Evolutionary conservation across 2,329 filamentous ascomycete genomes (phyloP), one percentile per base, ranked within the genome.

Genomic region (Aspergillus carbonarius): DNA sequence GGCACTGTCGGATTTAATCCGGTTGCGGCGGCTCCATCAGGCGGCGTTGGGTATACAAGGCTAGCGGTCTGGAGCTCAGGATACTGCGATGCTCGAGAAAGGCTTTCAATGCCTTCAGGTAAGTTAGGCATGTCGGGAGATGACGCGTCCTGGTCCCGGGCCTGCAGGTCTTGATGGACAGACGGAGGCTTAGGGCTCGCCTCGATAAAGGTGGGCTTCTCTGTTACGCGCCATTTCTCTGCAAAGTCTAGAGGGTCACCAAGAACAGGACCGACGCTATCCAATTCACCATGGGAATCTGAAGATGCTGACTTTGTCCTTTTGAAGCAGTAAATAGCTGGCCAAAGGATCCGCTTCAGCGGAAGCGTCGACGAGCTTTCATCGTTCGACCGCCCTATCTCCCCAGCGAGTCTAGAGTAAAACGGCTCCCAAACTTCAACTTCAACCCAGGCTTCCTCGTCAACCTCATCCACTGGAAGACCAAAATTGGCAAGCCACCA

Each of bases 31-130:
- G 77, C 69, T n/a, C 78, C 80, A 59, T 83, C 82, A 53, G 82
- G 81, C 5, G 82, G 82, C 7, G 82, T 84, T 12, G 81, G 82
- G 69, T 84, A 83, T 30, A 84, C 79, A 53, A 80, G 72, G 58
- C 72, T 76, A 47, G 73, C 69, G 27, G 64, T 61, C 57, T 76
- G 74, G 15, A 81, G 67, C 50, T 80, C 78, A 17, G 73, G 71
- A 50, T 74, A 75, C 55, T 74, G 68, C 5, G 75, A 67, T 44
- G 72, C 68, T 55, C 74, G 70, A 39, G 76, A 75, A 39, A 78
- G 67, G 53, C 76, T 78, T 53, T 76, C 73, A 25, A 74, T 61
- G 6, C 63, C 65, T 32, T 74, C 74, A 12, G 65, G 55, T 34
- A 65, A 49, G 35, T 72, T 73, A 13, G 53, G n/a, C 32, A 60